A percentile compares a stretch with the other conserved stretches of the same genome.
Conservation (phyloP, 805 yeast species). For the Starmera caribaea region DNA sequence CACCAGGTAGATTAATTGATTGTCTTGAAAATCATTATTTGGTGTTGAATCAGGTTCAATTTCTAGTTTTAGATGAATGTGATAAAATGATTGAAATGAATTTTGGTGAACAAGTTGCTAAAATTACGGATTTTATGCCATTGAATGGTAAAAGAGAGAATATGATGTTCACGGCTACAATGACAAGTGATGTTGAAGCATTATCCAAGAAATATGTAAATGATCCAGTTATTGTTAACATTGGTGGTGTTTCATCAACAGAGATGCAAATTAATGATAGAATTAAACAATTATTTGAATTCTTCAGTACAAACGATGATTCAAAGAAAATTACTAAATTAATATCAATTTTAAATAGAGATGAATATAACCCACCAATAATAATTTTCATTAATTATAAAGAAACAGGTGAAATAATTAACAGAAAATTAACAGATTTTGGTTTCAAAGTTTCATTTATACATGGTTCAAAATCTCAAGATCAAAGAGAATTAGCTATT, state of each 20-base stretch:
- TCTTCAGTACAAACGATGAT: slow-evolving; percentile 30
- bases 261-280: slow-evolving; percentile 31
- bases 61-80: slow-evolving; percentile 83
- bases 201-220: slow-evolving; percentile 54
- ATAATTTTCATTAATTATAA: slow-evolving; percentile 79
- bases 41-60: slow-evolving; percentile 49
- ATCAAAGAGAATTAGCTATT: slow-evolving; percentile 73
- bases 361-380: slow-evolving; percentile 40
- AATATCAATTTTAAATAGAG: slow-evolving; percentile 23
- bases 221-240: slow-evolving; percentile 51
- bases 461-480: slow-evolving; percentile 86
- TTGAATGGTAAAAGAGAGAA: slow-evolving; percentile 47
- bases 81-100: slow-evolving; percentile 96
- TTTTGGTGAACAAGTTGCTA: slow-evolving; percentile 69
- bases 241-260: slow-evolving; percentile 45
- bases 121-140: slow-evolving; percentile 41
- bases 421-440: slow-evolving; percentile 35
- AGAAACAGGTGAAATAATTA: slow-evolving; percentile 59
- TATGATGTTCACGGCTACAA: slow-evolving; percentile 92
- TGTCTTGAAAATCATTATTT: slow-evolving; percentile 61
- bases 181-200: slow-evolving; percentile 64
- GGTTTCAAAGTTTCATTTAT: slow-evolving; percentile 49
- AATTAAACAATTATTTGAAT: slow-evolving; percentile 61
- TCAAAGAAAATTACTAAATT: slow-evolving; percentile 36
- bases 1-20: slow-evolving; percentile 89